Conservation (phyloP, 257 asterid genomes). For the Nicotiana sylvestris region DNA sequence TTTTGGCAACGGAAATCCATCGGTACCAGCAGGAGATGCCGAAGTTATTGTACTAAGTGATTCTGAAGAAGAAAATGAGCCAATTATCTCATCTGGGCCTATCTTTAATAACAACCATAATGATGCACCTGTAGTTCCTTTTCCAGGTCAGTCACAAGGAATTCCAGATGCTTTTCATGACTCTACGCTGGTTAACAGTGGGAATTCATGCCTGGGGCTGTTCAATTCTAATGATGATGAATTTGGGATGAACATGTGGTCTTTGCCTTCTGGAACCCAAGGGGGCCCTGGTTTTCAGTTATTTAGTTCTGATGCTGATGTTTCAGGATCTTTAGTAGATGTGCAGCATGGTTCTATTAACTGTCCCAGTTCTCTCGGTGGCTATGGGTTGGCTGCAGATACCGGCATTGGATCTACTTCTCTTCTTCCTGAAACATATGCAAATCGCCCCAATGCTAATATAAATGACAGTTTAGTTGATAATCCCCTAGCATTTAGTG, state of each 20-base stretch:
- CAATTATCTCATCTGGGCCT: slow-evolving; percentile 36
- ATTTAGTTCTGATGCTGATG: slow-evolving; percentile 71
- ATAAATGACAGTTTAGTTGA: slow-evolving; percentile 58
- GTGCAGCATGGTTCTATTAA: slow-evolving; percentile 52
- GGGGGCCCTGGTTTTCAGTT: slow-evolving; percentile 78
- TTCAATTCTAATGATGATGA: slow-evolving; percentile 59
- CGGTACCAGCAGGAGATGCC: slow-evolving; percentile 46
- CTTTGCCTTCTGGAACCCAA: slow-evolving; percentile 69
- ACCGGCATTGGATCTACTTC: slow-evolving; percentile 49
- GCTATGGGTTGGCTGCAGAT: slow-evolving; percentile 46
- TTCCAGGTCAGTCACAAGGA: slow-evolving; percentile 46
- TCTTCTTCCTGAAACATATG: slow-evolving; percentile 42
- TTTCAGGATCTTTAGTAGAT: slow-evolving; percentile 57
- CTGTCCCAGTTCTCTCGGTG: slow-evolving; percentile 52
- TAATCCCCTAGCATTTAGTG: slow-evolving; percentile 60
- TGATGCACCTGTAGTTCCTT: slow-evolving; percentile 39
- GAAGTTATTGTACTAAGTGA: slow-evolving; percentile 82
- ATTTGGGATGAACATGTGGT: slow-evolving; percentile 65
- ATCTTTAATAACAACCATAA: slow-evolving; percentile 26
- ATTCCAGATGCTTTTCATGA: slow-evolving; percentile 54
- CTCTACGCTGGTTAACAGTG: slow-evolving; percentile 41
- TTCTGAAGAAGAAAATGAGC: slow-evolving; percentile 76
- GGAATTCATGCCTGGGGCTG: slow-evolving; percentile 47
- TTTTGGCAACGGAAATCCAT: slow-evolving; percentile 31
- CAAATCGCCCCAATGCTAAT: slow-evolving; percentile 34